Conservation (phyloP, 2,329 filamentous ascomycete genomes). For the Arthrobotrys iridis region DNA sequence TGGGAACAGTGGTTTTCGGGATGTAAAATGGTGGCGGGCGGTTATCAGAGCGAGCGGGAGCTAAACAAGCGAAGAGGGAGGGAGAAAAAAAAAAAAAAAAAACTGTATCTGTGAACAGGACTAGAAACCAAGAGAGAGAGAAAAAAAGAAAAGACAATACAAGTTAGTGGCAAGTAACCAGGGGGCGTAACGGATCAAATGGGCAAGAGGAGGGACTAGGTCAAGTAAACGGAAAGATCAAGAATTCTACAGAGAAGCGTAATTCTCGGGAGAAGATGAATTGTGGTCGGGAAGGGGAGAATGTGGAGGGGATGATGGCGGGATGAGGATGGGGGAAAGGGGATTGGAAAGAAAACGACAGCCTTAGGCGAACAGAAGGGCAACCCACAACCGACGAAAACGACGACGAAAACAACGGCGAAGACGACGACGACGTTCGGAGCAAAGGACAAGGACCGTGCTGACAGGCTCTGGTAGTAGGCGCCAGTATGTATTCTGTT, state of each 20-base stretch:
- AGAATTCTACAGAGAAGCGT: conserved; percentile 32
- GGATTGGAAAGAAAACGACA: conserved; percentile 41
- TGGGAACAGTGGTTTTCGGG: conserved; percentile 32
- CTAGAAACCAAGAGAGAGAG: conserved; percentile 24
- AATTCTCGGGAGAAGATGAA: conserved; percentile 19
- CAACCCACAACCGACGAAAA: conserved; percentile 39
- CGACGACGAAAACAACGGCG: conserved; percentile 21
- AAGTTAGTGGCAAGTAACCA: conserved; percentile 52
- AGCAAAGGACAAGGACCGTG: conserved; percentile 46
- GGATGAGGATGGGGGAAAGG: conserved; percentile 30
- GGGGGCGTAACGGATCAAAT: conserved; percentile 27
- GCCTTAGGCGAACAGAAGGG: conserved; percentile 44
- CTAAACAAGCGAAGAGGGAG: conserved; percentile 50
- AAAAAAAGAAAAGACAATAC: conserved; percentile 45
- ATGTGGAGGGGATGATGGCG: conserved; percentile 18
- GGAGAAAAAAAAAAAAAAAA: conserved; percentile 29
- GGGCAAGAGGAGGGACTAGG: conserved; percentile 8
- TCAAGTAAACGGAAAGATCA: background rate
- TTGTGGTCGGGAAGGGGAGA: conserved; percentile 36
- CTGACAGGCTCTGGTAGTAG: conserved; percentile 27
- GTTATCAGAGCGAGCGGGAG: conserved; percentile 53
- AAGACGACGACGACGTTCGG: conserved; percentile 33
- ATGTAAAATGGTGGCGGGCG: conserved; percentile 32
- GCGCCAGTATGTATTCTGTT: conserved; percentile 38
- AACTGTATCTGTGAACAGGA: conserved; percentile 41